Evolutionary conservation across 2,329 filamentous ascomycete species (phyloP), one percentile per base, ranked within the genome.

Genomic region (Ceratocystis destructans): DNA sequence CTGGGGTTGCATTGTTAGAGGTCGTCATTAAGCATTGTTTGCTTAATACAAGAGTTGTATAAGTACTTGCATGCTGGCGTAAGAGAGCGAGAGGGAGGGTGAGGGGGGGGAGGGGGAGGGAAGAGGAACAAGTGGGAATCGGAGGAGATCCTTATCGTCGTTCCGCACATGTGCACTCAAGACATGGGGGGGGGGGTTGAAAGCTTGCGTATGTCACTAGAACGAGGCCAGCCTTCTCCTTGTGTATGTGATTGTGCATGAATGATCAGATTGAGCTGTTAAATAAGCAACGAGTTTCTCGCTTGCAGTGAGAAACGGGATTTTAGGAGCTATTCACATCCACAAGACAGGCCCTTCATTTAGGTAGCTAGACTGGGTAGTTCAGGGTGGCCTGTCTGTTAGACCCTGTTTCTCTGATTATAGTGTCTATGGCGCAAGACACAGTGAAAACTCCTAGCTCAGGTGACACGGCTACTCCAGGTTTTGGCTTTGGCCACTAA

Each of bases 341-440:
- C 22, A 53, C 48, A 28, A 41, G 48, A 53, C 48, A 53, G 22
- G 10, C 10, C 1, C 22, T 53, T 41, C 37, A 10, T 41, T 41
- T 41, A 15, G 10, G 28, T 22, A 6, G 25, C 22, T 10, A 17
- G 53, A 5, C 53, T 31, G 50, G 25, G 12, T 55, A 22, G 17
- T 15, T 7, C 53, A 17, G 22, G n/a, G 12, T 12, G 37, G 5
- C 22, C 25, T 4, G 5, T 12, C 25, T 4, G n/a, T 22, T 22
- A 25, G 53, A 57, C 53, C 28, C 28, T 28, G 28, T 8, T 59
- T 8, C 28, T 8, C 33, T 25, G 28, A 59, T 37, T 33, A 59
- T 59, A 59, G 55, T n/a, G 55, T 17, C 25, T 15, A 59, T 59
- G 55, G 55, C 20, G 55, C 55, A 37, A 59, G 55, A 33, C 31